Base-by-base conservation (phyloP, 768 basidiomycete genomes). In the Podaxis sp. region DNA sequence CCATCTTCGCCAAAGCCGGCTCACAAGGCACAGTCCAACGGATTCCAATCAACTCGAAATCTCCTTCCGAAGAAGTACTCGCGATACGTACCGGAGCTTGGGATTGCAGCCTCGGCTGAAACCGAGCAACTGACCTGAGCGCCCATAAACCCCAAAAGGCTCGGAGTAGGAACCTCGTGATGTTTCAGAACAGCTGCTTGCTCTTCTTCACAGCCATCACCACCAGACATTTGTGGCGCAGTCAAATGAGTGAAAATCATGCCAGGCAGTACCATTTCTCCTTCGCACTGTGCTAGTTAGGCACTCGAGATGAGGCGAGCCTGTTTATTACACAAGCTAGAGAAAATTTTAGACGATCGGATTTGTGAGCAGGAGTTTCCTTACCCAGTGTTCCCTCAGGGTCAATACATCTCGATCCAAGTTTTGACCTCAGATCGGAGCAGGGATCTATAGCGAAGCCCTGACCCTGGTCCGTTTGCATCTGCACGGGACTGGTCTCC, bases 21-120 rank as follows among this genome's bases (percentile, higher is more conserved):
- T 76, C 74, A 75, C 76, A 61, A 78, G 77, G 78, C 75, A 79
- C 78, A 73, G 75, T 75, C 73, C 76, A 71, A 72, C 69, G 75
- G 68, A 75, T 76, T 71, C 74, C 72, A 73, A 70, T 71, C 77
- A 36, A 50, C 72, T 80, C 77, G 76, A 59, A 81, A 77, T 75
- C 78, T 67, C 73, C 75, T 77, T 75, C 75, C 76, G 75, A 61
- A 76, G 72, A 75, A 78, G 76, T 75, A 27, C 70, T 70, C 70
- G 73, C 72, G 69, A 72, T 73, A 72, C 71, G 71, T 68, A 74
- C 76, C 80, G 79, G 77, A 80, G 78, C 80, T 77, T 76, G 74
- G 76, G 70, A 73, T 79, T 74, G 80, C 77, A 71, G 71, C 75
- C 82, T 77, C 79, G 78, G 80, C 79, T 77, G 82, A 78, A 78